Evolutionary conservation across 805 yeast species (phyloP), one percentile per base, ranked within the genome.

Genomic region (Debaryomyces castellii): DNA sequence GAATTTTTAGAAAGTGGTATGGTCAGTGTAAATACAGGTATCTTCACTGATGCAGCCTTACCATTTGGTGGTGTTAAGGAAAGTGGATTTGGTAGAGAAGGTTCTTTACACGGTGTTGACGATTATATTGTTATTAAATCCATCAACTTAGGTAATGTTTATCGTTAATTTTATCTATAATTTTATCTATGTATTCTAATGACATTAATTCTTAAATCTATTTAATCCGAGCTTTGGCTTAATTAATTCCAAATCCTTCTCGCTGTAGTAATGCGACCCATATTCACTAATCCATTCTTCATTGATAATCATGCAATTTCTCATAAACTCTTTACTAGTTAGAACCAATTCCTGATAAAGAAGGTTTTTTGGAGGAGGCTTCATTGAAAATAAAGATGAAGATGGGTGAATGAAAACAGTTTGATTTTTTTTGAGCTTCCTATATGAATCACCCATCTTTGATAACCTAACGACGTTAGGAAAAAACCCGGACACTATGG

Each of bases 261-360:
- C 46, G 20, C 45, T 60, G 48, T 67, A 70, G 47, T 66, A 81
- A 51, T 84, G 89, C 1, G 90, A 87, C 0, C 95, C 96, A 50
- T 82, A 77, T 52, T 87, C 91, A 1, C 62, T 62, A 12, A 91
- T 64, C 94, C 96, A 87, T 40, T 69, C 69, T 24, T 86, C 91
- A 34, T 84, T 81, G 3, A 87, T 71, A 0, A 89, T 80, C 63
- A 87, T 78, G 57, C 90, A 83, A 52, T 85, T 85, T 47, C 91
- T 76, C 89, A 94, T 88, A 63, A 82, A 92, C 67, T 91, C 97
- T 60, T 85, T 88, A 21, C 89, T 79, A 0, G 99, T 92, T 40
- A 87, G 64, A 41, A 92, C 85, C 55, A 92, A 69, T 49, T 92
- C 95, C 57, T 90, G 89, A 61, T 89, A 94, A 12, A 92, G 69